These are phyloP conservation scores for Protomyces lactucae-debilis DNA, from an alignment of 1,139 yeast species.

Conservation along the genomic window DNA sequence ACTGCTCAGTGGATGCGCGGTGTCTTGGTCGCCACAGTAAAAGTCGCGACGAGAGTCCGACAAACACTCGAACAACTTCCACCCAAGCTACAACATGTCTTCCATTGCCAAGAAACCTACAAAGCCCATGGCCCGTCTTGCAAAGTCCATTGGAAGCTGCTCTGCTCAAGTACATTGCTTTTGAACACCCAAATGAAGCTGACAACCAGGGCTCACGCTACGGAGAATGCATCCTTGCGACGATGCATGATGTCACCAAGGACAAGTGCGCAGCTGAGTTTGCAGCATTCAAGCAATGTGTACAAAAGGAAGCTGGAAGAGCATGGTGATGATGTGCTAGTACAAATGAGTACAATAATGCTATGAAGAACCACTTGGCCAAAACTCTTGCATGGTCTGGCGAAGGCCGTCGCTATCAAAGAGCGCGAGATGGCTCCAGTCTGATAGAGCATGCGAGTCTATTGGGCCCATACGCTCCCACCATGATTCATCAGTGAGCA, in stretches of 20 bases:
- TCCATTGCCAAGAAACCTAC: slow-evolving; percentile 22
- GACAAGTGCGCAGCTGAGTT: slow-evolving; percentile 20
- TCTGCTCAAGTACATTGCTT: slow-evolving; percentile 1
- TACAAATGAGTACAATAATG: neutral
- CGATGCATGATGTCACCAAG: slow-evolving; percentile 10
- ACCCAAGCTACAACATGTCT: neutral
- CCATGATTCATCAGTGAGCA: too few relatives aligned
- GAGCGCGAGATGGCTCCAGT: neutral
- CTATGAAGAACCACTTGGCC: neutral
- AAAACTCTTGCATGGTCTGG: neutral
- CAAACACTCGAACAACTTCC: too few relatives aligned
- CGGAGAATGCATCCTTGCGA: slow-evolving; percentile 21
- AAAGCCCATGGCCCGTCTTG: slow-evolving; percentile 24
- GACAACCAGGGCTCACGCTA: slow-evolving; percentile 10
- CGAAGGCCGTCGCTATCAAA: neutral
- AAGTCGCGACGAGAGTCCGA: too few relatives aligned
- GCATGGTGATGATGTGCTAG: neutral
- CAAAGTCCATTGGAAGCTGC: slow-evolving; percentile 11
- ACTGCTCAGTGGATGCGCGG: too few relatives aligned
- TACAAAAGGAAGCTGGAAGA: slow-evolving; percentile 18
- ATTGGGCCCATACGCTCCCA: too few relatives aligned
- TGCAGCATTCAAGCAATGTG: slow-evolving; percentile 27
- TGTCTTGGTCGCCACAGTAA: too few relatives aligned
- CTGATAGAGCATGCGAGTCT: neutral
- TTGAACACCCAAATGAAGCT: neutral